Evolutionary conservation across 345 rosid genomes (phyloP), one percentile per base, ranked within the genome.

Genomic region (Hibiscus mutabilis): DNA sequence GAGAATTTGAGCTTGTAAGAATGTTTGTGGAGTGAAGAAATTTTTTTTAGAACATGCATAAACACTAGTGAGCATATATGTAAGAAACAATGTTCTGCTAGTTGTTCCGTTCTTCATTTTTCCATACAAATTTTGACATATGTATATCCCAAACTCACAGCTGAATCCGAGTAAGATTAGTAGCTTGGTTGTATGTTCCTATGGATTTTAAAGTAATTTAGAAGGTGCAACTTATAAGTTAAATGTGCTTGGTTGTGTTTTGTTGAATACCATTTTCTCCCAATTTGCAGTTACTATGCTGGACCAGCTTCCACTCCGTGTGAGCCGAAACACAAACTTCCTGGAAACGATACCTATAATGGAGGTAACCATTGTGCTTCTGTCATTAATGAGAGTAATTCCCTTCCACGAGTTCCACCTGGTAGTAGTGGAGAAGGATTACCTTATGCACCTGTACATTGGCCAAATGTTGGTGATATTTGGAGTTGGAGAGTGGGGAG

Each of bases 401-500:
- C 73, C 21, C 76, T 80, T 15, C 68, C 73, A 5, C 85, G 88
- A 22, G 82, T 93, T 66, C 79, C 78, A 0, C 85, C 83, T 8
- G 73, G 60, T 16, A 73, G 79, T 57, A 52, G 25, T 0, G 98
- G 98, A 60, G 86, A 86, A 79, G 98, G 96, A 68, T 82, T 89
- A 65, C 96, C 98, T 4, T 94, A 81, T 85, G 98, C 98, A 9
- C 97, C 97, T 49, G 76, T 77, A 0, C 74, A 94, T 81, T 89
- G 86, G 69, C 97, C 97, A 1, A 85, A 85, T 59, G 82, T 88
- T 0, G 97, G 97, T 19, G 97, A 94, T 75, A 82, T 71, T 47
- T 94, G 98, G 97, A 70, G 69, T 47, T 94, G 98, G 98, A 86
- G 79, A 73, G 98, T 91, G 60, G 98, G 98, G 71, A 89, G 35